Evolutionary conservation across 2,329 filamentous ascomycete genomes (phyloP).

Genomic region (Aspergillus sp.): DNA sequence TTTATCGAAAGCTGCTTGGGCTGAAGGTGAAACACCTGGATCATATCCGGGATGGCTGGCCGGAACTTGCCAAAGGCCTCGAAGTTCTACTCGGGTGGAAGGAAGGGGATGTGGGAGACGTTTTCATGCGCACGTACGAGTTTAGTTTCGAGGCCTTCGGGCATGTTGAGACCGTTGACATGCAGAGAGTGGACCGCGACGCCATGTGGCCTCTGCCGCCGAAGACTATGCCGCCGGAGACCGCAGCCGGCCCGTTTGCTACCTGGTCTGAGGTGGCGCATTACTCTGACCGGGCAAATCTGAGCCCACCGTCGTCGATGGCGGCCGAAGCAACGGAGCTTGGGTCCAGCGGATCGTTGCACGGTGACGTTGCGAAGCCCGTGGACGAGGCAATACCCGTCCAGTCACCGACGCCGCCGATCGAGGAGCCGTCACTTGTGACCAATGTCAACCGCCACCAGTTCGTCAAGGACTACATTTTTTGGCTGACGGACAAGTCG

Average conservation of each 20-base stretch:
- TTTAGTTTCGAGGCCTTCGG: constrained; percentile 62
- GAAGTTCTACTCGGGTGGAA: constrained; percentile 66
- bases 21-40: constrained; percentile 60
- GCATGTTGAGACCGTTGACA: constrained; percentile 44
- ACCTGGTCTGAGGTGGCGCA: constrained; percentile 16
- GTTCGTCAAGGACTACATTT: constrained; percentile 77
- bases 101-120: constrained; percentile 68
- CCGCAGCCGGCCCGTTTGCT: constrained; percentile 4
- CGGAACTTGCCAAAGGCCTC: constrained; percentile 65
- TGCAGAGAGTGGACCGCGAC: constrained; percentile 36
- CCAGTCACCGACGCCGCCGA: constrained; percentile 22
- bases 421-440: constrained; percentile 57
- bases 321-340: constrained; percentile 10
- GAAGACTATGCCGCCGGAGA: constrained; percentile 5
- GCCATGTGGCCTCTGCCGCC: constrained; percentile 23
- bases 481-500: constrained; percentile 70
- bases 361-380: constrained; percentile 14
- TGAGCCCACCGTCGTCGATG: constrained; percentile 16
- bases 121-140: constrained; percentile 77
- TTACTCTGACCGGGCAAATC: constrained; percentile 9
- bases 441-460: constrained; percentile 68
- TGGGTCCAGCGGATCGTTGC: constrained; percentile 3
- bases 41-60: constrained; percentile 81
- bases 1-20: constrained; percentile 72
- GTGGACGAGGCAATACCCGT: constrained; percentile 13